Evolutionary conservation across 2,329 filamentous ascomycete species (phyloP), one percentile per base, ranked within the genome.

Genomic region (Pseudocercospora eumusae): DNA sequence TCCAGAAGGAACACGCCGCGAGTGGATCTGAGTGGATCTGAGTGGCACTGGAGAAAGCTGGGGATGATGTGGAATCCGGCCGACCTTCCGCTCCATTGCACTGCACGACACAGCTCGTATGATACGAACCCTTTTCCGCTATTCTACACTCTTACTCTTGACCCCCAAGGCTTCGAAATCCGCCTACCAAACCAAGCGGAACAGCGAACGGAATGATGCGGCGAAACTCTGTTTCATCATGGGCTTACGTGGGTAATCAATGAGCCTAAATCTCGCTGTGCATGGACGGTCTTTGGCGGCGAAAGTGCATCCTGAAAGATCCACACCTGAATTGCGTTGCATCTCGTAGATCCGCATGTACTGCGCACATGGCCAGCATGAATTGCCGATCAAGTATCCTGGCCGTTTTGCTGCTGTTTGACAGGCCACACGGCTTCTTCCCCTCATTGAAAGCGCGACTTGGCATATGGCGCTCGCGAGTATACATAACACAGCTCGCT

Each of bases 361-460:
- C 52, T 47, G 20, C 42, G 44, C 61, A 56, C 53, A 50, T 62
- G 60, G 45, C 60, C 40, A 62, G 36, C 50, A 36, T 62, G 60
- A 62, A 55, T 59, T 47, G 60, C 60, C 60, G 60, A 62, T 62
- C 28, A 40, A 18, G 9, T 27, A 55, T 42, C 27, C 40, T 25
- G 25, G 21, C 55, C 33, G 31, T 27, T 27, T 28, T 31, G 58
- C 33, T 44, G 42, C 36, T 45, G 10, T 27, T 47, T 47, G 42
- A 31, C 25, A 50, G 49, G 36, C 42, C 49, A 27, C 42, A 28
- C 40, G 44, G 27, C 15, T 55, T 31, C 55, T 63, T 60, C 61
- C 61, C 61, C 61, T 63, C 61, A 23, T 60, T 60, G 59, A 54
- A 50, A n/a, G 54, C 28, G 56, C n/a, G 21, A 47, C 54, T 56